phyloP scores from a whole-genome alignment of 2,329 filamentous ascomycete species.

The Colletotrichum graminicola region DNA sequence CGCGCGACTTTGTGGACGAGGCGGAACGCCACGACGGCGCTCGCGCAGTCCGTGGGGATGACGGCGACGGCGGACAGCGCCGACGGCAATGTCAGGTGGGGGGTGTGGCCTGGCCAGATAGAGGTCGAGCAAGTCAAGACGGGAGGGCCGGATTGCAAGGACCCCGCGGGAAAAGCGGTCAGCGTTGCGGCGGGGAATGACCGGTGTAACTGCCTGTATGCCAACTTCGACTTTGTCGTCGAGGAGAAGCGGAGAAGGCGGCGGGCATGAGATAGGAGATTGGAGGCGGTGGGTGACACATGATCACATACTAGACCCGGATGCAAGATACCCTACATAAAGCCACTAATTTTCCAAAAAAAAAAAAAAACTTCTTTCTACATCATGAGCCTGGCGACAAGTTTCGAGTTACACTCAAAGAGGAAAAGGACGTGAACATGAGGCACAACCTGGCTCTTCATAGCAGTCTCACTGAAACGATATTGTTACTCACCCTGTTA shows the following conservation, averaged over 20 bases:
- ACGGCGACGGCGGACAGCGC: conserved; percentile 40
- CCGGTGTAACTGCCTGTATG: conserved; percentile 56
- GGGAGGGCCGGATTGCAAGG: conserved; percentile 67
- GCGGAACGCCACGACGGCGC: conserved; percentile 44
- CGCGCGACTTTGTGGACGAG: conserved; percentile 72
- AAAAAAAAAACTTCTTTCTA: no score
- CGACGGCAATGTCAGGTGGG: conserved; percentile 47
- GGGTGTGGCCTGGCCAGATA: conserved; percentile 69
- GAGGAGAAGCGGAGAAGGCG: conserved; percentile 5
- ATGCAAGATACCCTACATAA: conserved; percentile 14
- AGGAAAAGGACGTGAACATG: background rate
- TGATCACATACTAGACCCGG: background rate
- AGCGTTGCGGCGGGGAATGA: conserved; percentile 53
- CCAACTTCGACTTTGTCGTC: conserved; percentile 48
- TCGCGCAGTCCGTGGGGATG: conserved; percentile 35
- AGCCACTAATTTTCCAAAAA: background rate
- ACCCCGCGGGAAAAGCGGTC: conserved; percentile 52
- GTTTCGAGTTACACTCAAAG: background rate
- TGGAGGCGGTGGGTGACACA: no score
- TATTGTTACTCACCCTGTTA: no score
- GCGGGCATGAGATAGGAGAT: background rate
- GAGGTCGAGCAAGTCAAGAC: conserved; percentile 65
- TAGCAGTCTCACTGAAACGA: background rate
- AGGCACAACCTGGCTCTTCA: background rate
- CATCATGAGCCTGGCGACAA: no score